Evolutionary conservation across 2,329 filamentous ascomycete genomes (phyloP).

Genomic region (Cordyceps fumosorosea): DNA sequence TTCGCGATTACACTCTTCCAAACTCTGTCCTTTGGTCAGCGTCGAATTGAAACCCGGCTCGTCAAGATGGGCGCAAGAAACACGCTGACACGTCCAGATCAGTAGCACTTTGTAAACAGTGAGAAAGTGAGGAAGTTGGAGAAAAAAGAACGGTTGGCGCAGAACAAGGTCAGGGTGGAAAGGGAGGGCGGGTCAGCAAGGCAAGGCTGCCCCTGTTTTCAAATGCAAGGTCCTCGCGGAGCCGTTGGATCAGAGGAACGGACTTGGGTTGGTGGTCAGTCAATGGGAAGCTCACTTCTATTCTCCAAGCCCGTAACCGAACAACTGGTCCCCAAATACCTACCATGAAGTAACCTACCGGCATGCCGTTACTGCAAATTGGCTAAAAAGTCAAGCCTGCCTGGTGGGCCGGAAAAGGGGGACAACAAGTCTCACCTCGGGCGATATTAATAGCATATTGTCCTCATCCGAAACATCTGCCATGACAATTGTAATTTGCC

Average conservation of each 20-base stretch:
- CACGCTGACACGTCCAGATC: neutral
- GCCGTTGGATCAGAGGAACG: slow-evolving; percentile 3
- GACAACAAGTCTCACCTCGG: slow-evolving; percentile 12
- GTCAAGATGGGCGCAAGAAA: neutral
- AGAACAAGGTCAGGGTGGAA: slow-evolving; percentile 11
- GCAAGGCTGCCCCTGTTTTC: slow-evolving; percentile 11
- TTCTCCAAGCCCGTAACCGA: slow-evolving; percentile 4
- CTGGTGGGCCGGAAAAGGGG: slow-evolving; percentile 4
- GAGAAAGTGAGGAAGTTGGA: slow-evolving; percentile 4
- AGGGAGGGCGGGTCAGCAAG: slow-evolving; percentile 10
- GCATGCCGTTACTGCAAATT: neutral
- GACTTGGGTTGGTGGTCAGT: neutral
- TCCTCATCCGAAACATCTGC: slow-evolving; percentile 13
- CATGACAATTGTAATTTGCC: slow-evolving; percentile 11
- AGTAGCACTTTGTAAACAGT: slow-evolving; percentile 3
- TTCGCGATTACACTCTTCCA: neutral
- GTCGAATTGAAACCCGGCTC: neutral
- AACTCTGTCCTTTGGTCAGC: neutral
- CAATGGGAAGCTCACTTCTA: neutral
- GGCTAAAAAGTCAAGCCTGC: neutral
- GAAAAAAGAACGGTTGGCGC: slow-evolving; percentile 5
- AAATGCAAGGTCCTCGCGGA: neutral
- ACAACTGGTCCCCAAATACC: neutral
- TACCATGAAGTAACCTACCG: neutral
- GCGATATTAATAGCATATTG: slow-evolving; percentile 13